Evolutionary conservation across 108 stramenopile species (phyloP).

Genomic region (Skeletonema menzelii): DNA sequence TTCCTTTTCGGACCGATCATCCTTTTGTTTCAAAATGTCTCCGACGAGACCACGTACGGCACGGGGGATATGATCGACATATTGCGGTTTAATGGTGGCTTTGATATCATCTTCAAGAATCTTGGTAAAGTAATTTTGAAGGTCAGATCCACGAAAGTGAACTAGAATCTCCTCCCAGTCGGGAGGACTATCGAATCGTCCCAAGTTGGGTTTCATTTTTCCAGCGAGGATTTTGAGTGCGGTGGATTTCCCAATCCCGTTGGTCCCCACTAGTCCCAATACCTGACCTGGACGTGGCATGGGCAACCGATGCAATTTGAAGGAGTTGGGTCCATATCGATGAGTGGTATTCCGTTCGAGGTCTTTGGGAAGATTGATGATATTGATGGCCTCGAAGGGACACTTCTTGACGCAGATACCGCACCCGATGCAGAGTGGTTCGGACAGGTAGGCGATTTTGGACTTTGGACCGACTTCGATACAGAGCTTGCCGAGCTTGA

Average conservation of each 20-base stretch:
- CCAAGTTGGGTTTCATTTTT: constrained; percentile 98
- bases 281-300: constrained; percentile 98
- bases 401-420: constrained; percentile 99
- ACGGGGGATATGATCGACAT: constrained; percentile 98
- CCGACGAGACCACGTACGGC: constrained; percentile 89
- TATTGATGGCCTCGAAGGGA: constrained; percentile 96
- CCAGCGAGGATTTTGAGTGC: constrained; percentile 97
- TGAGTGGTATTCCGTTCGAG: constrained; percentile 95
- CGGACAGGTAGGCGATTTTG: constrained; percentile 91
- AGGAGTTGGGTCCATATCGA: constrained; percentile 98
- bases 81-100: constrained; percentile 99
- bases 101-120: constrained; percentile 97
- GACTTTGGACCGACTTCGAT: constrained; percentile 92
- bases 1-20: constrained; percentile 77
- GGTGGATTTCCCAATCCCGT: constrained; percentile 97
- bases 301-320: constrained; percentile 98
- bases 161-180: constrained; percentile 98
- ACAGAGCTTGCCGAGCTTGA: constrained; percentile 95
- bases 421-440: constrained; percentile 94
- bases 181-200: constrained; percentile 90
- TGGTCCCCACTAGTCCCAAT: constrained; percentile 97
- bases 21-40: constrained; percentile 86
- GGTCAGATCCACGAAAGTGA: constrained; percentile 96
- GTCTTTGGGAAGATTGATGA: constrained; percentile 99
- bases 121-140: constrained; percentile 98